Base-by-base conservation (phyloP, 148 eudicot species). In the Salicornia ramosissima region DNA sequence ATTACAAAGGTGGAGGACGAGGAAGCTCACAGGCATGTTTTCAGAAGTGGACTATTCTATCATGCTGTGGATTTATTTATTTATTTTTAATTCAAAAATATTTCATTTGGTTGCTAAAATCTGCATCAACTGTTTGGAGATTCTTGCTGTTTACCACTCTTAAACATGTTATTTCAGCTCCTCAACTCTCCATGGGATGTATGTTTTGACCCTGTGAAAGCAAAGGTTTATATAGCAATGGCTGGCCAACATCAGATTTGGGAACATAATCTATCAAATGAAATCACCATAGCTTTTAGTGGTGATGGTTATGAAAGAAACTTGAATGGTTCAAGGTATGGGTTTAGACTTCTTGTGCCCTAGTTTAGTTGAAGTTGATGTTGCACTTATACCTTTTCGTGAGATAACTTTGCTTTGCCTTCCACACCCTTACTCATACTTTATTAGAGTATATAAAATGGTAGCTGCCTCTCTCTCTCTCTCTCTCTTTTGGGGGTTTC, bases 181-280 rank as follows among this genome's bases (percentile, higher is more conserved):
- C 96, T 93, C 69, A 90, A 93, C 80, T 93, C 98, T 76, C 98
- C 98, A 30, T 93, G 98, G 98, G 98, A 93, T 84, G 89, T 93
- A 56, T 84, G 95, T 77, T 90, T 81, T 81, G 87, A 93, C 51
- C 86, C 96, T 67, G 77, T 76, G 42, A 85, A 78, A 53, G 90
- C 81, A 65, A 83, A 75, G 78, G 89, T 90, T 36, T 93, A 86
- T 80, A 87, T 93, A 72, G 96, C 98, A 80, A 90, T 93, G 92
- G 96, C 98, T 70, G 98, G 98, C 28, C 98, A 93, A 83, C 98
- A 93, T 84, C 98, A 90, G 83, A 93, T 93, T 39, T 93, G 98
- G 98, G 83, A 72, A 74, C 87, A 90, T 78, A 84, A 80, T 79
- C 77, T 83, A 60, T 43, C 72, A 33, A 82, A 86, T 80, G 95